These are phyloP conservation scores for Phialocephala subalpina DNA, from an alignment of 2,329 filamentous ascomycete species.

Conservation along the genomic window DNA sequence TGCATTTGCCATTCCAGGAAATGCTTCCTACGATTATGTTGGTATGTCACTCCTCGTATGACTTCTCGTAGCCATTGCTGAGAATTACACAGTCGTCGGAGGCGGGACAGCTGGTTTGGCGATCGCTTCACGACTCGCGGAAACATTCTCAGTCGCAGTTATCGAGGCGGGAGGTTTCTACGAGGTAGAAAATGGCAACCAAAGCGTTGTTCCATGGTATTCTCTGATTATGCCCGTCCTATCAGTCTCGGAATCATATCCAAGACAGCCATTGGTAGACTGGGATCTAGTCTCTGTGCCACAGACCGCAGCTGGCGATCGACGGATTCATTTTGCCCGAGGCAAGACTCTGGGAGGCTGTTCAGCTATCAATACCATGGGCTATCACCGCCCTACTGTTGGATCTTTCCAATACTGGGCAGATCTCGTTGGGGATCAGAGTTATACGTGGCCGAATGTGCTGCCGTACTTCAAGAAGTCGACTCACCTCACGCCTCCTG, in stretches of 20 bases:
- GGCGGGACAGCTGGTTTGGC: constrained; percentile 55
- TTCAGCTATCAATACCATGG: constrained; percentile 50
- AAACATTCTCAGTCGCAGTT: constrained; percentile 48
- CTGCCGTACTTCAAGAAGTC: constrained; percentile 53
- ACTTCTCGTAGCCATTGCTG: not conserved
- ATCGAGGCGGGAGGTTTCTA: constrained; percentile 50
- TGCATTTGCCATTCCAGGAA: constrained; percentile 31
- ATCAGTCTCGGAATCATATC: not conserved
- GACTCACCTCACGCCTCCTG: constrained; percentile 35
- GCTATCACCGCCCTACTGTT: constrained; percentile 47
- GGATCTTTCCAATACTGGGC: constrained; percentile 52
- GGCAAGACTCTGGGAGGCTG: constrained; percentile 46
- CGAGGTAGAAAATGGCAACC: constrained; percentile 30
- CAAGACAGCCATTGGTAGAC: constrained; percentile 23
- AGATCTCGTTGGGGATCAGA: constrained; percentile 48
- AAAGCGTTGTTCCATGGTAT: constrained; percentile 18
- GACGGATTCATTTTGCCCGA: constrained; percentile 25
- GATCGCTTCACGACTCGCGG: constrained; percentile 50
- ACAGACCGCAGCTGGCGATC: constrained; percentile 18
- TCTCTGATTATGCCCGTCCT: constrained; percentile 6
- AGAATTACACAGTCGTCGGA: constrained; percentile 46
- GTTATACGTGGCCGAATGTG: constrained; percentile 55
- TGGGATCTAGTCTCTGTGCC: constrained; percentile 26
- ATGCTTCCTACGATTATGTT: constrained; percentile 49
- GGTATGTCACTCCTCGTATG: constrained; percentile 13